Evolutionary conservation across 768 basidiomycete species (phyloP).

Genomic region (Russula vinacea): DNA sequence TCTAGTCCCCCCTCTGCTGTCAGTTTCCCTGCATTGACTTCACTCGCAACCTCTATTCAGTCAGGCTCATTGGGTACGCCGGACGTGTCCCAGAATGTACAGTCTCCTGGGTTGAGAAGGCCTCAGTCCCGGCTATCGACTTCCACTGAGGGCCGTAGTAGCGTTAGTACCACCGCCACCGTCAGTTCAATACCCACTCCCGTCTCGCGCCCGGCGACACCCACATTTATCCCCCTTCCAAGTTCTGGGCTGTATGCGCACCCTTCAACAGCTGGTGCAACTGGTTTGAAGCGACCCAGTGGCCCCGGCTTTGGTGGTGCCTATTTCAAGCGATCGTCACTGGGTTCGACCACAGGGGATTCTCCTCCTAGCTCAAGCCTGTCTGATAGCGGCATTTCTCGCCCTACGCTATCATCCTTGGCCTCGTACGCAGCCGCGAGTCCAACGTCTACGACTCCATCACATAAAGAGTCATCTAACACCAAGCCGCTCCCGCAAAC

Average conservation of each 20-base stretch:
- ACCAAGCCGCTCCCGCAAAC: conserved; percentile 21
- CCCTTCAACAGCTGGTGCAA: conserved; percentile 36
- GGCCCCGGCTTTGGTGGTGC: conserved; percentile 43
- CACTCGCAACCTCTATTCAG: conserved; percentile 45
- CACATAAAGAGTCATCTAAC: conserved; percentile 21
- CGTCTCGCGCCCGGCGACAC: conserved; percentile 67
- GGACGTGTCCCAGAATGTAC: conserved; percentile 45
- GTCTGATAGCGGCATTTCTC: conserved; percentile 25
- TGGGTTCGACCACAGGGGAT: conserved; percentile 48
- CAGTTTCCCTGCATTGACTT: conserved; percentile 48
- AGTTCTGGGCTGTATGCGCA: conserved; percentile 48
- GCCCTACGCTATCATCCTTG: conserved; percentile 12
- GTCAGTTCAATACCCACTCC: conserved; percentile 63
- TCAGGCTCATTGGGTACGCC: conserved; percentile 45
- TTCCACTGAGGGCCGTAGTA: conserved; percentile 45
- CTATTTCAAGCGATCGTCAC: conserved; percentile 54
- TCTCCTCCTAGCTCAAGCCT: conserved; percentile 31
- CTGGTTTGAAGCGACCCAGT: conserved; percentile 58
- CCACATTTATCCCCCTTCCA: conserved; percentile 73
- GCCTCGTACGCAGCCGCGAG: neutral
- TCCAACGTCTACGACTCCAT: conserved; percentile 11
- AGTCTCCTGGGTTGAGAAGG: conserved; percentile 50
- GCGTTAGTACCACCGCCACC: conserved; percentile 51
- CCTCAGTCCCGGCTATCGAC: conserved; percentile 74
- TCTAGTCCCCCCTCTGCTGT: conserved; percentile 57